Percentiles rank a stretch among this genome's conserved stretches.
Evolutionary conservation across 23 red algal species (phyloP).

Genomic region (Cyanidioschyzon merolae): DNA sequence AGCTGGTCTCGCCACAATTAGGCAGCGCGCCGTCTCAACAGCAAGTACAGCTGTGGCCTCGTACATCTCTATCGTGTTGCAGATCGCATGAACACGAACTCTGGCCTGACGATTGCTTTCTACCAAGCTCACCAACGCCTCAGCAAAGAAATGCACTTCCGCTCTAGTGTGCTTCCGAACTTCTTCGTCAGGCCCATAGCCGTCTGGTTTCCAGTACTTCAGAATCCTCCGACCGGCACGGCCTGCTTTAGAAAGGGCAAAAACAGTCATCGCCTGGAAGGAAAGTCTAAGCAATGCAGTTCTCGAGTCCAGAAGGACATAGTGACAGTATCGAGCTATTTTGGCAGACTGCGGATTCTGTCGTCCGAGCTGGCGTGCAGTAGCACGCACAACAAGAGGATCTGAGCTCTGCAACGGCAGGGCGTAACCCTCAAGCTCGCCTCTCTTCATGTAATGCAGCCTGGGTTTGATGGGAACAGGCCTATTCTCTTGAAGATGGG

Average conservation of each 20-base stretch:
- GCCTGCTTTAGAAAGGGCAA: background rate
- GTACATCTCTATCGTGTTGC: constrained; percentile 1
- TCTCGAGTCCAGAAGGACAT: background rate
- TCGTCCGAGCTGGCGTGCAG: background rate
- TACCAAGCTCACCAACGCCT: background rate
- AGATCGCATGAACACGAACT: background rate
- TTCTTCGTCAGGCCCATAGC: background rate
- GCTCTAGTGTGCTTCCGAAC: background rate
- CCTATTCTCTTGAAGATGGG: background rate
- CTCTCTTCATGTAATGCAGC: background rate
- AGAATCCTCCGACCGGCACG: background rate
- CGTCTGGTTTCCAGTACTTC: background rate
- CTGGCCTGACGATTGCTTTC: background rate
- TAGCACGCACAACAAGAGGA: background rate
- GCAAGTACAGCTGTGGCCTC: background rate
- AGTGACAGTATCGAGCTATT: background rate
- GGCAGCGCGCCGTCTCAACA: background rate
- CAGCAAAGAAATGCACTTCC: constrained; percentile 1
- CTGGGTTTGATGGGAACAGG: background rate
- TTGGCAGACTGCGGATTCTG: background rate
- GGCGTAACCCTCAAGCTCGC: background rate
- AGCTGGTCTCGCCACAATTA: background rate
- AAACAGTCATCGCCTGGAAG: background rate
- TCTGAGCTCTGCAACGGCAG: background rate
- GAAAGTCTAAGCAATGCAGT: background rate